These are phyloP conservation scores for Passalora sequoiae DNA, from an alignment of 2,329 filamentous ascomycete species.

Conservation along the genomic window DNA sequence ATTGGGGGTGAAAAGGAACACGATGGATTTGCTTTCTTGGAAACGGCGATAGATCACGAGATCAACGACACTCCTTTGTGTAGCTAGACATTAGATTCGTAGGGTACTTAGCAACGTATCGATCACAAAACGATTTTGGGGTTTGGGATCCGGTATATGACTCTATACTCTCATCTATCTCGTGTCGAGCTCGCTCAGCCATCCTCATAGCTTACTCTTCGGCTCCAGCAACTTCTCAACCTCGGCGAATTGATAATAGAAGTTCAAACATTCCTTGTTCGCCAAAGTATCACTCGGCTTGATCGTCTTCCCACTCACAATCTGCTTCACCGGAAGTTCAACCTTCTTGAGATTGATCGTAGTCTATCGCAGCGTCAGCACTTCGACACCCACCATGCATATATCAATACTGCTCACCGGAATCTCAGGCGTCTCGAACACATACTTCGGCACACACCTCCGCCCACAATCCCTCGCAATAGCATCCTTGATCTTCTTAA, in stretches of 20 bases:
- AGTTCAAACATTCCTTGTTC: conserved; percentile 71
- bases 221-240: conserved; percentile 55
- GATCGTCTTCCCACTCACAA: conserved; percentile 68
- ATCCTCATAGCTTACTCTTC: conserved; percentile 51
- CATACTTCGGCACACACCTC: conserved; percentile 69
- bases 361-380: conserved; percentile 45
- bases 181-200: no score
- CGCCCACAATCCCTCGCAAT: conserved; percentile 64
- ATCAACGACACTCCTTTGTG: conserved; percentile 12
- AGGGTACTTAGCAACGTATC: conserved; percentile 4
- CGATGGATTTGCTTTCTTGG: background rate
- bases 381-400: background rate
- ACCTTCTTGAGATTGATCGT: conserved; percentile 85
- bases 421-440: conserved; percentile 77
- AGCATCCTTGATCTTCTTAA: conserved; percentile 55
- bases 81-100: conserved; percentile 13
- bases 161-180: no score
- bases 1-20: background rate
- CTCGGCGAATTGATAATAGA: conserved; percentile 72
- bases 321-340: conserved; percentile 77
- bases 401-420: conserved; percentile 54
- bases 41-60: no score
- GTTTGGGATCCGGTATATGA: no score
- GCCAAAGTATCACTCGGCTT: conserved; percentile 71
- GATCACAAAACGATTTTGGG: background rate